A percentile compares a stretch with the other conserved stretches of the same genome.
phyloP scores from a whole-genome alignment of 2,329 filamentous ascomycete genomes.

The Ophiobolus disseminans region DNA sequence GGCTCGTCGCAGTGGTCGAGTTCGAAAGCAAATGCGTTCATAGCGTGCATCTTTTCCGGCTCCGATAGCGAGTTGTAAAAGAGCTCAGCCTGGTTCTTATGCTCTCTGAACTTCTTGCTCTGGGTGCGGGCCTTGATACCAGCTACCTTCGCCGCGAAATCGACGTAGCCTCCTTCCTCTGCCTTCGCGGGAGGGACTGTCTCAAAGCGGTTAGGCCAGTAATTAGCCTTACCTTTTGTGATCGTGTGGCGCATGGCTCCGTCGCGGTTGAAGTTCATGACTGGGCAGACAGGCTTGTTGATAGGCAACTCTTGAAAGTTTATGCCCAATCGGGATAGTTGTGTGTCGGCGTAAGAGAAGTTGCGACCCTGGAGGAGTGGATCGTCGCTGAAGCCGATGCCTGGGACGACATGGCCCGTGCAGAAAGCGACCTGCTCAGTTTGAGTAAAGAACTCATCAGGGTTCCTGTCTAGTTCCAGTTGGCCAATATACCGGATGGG shows the following conservation, averaged over 20 bases:
- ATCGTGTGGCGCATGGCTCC: slow-evolving; percentile 77
- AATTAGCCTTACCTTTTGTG: slow-evolving; percentile 75
- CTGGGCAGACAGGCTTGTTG: slow-evolving; percentile 76
- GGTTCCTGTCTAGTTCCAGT: slow-evolving; percentile 78
- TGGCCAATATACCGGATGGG: slow-evolving; percentile 81
- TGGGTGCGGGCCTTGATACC: slow-evolving; percentile 75
- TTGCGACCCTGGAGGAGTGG: slow-evolving; percentile 77
- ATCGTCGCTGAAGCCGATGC: slow-evolving; percentile 79
- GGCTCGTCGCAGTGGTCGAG: slow-evolving; percentile 84
- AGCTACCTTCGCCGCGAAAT: slow-evolving; percentile 69
- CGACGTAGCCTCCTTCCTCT: slow-evolving; percentile 71
- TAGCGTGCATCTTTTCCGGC: slow-evolving; percentile 70
- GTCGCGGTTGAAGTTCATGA: slow-evolving; percentile 79
- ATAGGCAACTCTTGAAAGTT: slow-evolving; percentile 82
- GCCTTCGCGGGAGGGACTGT: slow-evolving; percentile 67
- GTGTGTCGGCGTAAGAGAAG: slow-evolving; percentile 71
- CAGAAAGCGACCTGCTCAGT: slow-evolving; percentile 86
- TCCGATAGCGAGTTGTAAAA: slow-evolving; percentile 80
- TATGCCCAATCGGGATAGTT: slow-evolving; percentile 72
- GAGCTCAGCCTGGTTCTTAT: slow-evolving; percentile 78
- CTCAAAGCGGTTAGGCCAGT: slow-evolving; percentile 78
- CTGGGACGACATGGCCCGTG: slow-evolving; percentile 79
- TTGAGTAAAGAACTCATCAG: slow-evolving; percentile 82
- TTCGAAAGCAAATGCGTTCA: slow-evolving; percentile 70
- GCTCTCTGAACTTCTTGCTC: slow-evolving; percentile 78